Base-by-base conservation (phyloP, 2,329 filamentous ascomycete genomes). In the Sordariomycetes sp. region DNA sequence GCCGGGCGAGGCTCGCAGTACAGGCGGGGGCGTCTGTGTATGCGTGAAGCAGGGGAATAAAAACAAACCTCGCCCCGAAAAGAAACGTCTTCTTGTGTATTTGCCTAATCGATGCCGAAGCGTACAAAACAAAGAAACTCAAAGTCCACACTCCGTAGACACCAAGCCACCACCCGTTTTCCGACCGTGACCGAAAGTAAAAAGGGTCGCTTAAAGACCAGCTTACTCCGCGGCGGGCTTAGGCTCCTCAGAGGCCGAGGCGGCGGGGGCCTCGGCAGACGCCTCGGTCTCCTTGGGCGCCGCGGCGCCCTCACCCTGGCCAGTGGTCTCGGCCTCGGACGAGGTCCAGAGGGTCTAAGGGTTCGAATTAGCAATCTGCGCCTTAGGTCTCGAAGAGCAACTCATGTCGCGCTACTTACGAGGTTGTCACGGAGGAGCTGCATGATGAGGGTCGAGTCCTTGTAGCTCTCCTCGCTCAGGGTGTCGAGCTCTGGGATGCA, bases 391-490 rank as follows among this genome's bases (percentile, higher is more conserved):
- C 58, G 54, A 20, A 20, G 22, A 50, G 10, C 20, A 8, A 7
- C n/a, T 2, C 8, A 20, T 15, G 53, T 28, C n/a, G 25, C 39
- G 36, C 10, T 35, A 73, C 82, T 64, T 80, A 95, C 90, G 72
- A 96, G 73, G 84, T 96, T 96, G 80, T 96, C 91, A 72, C 91
- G 88, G 71, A 96, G 86, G 62, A 96, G 87, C 81, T 96, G 91
- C 91, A 96, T 96, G 78, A 96, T 96, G 68, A 96, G 85, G 62
- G 91, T 96, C 53, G 90, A 95, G 80, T 96, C 91, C 85, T 95
- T 95, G 88, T 96, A 96, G 83, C 89, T 95, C 82, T 96, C 91
- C 84, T 96, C 91, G 73, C 89, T 95, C 65, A 96, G 80, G 65
- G 91, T 96, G 74, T 96, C 91, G 65, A 96, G 89, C 81, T 96